phyloP scores from a whole-genome alignment of 352 stramenopile genomes.

The Detonula confervacea region DNA sequence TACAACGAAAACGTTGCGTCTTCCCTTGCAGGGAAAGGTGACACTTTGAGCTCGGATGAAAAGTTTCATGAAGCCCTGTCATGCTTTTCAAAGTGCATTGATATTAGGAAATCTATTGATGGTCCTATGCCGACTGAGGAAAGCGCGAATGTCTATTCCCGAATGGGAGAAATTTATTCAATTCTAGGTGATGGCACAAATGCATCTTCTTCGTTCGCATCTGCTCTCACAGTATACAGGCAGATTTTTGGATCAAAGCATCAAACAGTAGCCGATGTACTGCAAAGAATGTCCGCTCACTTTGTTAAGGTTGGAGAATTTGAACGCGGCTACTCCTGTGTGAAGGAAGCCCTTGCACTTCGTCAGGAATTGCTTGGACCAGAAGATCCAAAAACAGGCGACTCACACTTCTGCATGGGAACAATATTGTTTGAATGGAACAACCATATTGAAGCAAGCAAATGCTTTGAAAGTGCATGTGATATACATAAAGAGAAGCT shows the following conservation, averaged over 20 bases:
- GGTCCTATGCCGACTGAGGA: conserved; percentile 43
- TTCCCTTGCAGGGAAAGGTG: conserved; percentile 55
- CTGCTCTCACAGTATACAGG: conserved; percentile 60
- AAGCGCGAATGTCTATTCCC: conserved; percentile 47
- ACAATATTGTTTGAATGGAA: conserved; percentile 65
- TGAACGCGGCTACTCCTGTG: conserved; percentile 61
- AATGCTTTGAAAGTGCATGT: conserved; percentile 58
- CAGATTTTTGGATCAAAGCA: conserved; percentile 61
- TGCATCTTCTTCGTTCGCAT: conserved; percentile 55
- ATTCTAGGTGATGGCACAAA: conserved; percentile 49
- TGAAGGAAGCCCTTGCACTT: conserved; percentile 59
- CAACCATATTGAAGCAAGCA: conserved; percentile 56
- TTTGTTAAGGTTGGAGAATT: conserved; percentile 66
- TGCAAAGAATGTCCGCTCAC: conserved; percentile 60
- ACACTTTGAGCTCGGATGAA: conserved; percentile 45
- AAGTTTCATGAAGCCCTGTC: conserved; percentile 50
- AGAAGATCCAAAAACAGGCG: conserved; percentile 46
- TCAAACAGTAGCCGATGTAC: conserved; percentile 49
- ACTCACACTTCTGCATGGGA: conserved; percentile 65
- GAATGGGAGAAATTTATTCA: conserved; percentile 62
- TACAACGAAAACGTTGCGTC: conserved; percentile 51
- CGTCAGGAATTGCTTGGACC: conserved; percentile 53
- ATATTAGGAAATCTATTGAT: conserved; percentile 51
- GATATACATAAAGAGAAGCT: conserved; percentile 54
- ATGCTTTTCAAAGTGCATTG: conserved; percentile 56